Percentiles rank a stretch among this genome's conserved stretches.
Conservation (phyloP, 345 rosid species). For the Boechera retrofracta region DNA sequence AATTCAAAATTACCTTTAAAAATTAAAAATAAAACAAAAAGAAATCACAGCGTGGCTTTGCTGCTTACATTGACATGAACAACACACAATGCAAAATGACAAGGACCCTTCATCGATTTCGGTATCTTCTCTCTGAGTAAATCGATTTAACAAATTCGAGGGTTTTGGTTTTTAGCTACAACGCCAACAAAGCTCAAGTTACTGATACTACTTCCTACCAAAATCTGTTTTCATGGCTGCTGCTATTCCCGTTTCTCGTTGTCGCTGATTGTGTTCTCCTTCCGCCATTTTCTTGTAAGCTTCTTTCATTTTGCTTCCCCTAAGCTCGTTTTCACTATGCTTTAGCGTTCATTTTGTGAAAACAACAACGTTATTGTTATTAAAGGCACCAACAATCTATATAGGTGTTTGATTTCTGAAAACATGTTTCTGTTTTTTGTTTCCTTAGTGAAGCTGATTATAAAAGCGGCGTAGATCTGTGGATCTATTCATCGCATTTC, state of each 20-base stretch:
- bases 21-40: neutral
- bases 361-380: neutral
- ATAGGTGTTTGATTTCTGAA: neutral
- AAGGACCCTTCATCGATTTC: slow-evolving; percentile 38
- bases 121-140: slow-evolving; percentile 11
- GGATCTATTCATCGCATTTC: slow-evolving; percentile 1
- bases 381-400: neutral
- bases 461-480: slow-evolving; percentile 25
- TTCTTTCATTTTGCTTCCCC: neutral
- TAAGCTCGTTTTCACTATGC: neutral
- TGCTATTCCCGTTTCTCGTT: neutral
- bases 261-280: neutral
- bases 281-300: slow-evolving; percentile 11
- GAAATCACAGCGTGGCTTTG: slow-evolving; percentile 22
- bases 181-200: neutral
- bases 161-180: neutral
- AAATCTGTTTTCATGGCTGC: slow-evolving; percentile 18
- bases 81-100: slow-evolving; percentile 31
- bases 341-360: neutral
- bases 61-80: slow-evolving; percentile 40
- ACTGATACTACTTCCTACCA: neutral
- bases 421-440: neutral
- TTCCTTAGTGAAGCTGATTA: neutral
- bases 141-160: slow-evolving; percentile 10
- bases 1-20: slow-evolving; percentile 18